These are phyloP conservation scores for Gossypium trilobum DNA, from an alignment of 441 rosid species.

Conservation along the genomic window DNA sequence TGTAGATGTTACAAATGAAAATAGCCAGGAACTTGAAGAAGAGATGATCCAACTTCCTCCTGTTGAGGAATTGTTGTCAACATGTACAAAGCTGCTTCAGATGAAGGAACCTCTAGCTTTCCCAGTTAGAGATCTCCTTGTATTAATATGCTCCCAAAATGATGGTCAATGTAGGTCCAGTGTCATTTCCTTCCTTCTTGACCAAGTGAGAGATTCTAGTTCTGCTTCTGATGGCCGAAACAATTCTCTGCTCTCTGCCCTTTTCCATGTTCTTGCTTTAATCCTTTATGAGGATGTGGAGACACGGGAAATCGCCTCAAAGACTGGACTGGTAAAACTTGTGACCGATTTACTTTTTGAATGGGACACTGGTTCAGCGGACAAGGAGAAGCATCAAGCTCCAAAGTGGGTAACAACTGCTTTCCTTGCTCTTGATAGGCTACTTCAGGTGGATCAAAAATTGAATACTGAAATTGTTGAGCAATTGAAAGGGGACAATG, in stretches of 20 bases:
- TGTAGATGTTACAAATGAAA: conserved; percentile 48
- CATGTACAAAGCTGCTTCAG: conserved; percentile 81
- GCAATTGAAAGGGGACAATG: conserved; percentile 50
- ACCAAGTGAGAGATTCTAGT: conserved; percentile 57
- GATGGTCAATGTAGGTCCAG: conserved; percentile 77
- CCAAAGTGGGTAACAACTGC: conserved; percentile 96
- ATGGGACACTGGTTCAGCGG: conserved; percentile 60
- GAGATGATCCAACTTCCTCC: conserved; percentile 85
- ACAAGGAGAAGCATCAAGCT: conserved; percentile 41
- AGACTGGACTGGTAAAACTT: conserved; percentile 66
- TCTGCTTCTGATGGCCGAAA: conserved; percentile 46
- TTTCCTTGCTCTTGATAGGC: conserved; percentile 88
- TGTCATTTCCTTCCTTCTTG: conserved; percentile 69
- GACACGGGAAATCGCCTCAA: conserved; percentile 72
- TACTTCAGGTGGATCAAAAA: conserved; percentile 78
- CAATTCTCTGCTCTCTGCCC: conserved; percentile 46
- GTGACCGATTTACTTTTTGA: conserved; percentile 62
- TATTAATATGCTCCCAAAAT: conserved; percentile 77
- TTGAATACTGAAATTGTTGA: conserved; percentile 69
- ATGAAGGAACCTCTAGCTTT: conserved; percentile 85
- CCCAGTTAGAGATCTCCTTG: conserved; percentile 84
- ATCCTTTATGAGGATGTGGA: conserved; percentile 82
- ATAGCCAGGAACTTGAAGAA: conserved; percentile 49
- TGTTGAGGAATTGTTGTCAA: conserved; percentile 74
- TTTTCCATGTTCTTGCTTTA: conserved; percentile 90